Evolutionary conservation across 78 protist genomes (phyloP).

Genomic region (Parvularia atlantis): DNA sequence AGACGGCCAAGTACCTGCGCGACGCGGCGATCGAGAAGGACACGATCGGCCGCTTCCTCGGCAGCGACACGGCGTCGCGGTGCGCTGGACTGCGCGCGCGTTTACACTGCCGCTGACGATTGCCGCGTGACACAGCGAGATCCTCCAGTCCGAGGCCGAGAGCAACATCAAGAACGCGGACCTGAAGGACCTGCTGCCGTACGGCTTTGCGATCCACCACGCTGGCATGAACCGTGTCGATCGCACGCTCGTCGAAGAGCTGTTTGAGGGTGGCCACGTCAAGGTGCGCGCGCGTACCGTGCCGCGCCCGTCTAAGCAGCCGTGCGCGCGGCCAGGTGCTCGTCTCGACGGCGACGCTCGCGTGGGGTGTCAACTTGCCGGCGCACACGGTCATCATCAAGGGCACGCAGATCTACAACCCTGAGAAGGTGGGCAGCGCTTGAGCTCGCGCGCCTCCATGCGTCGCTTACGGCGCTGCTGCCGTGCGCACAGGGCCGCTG

Average conservation of each 20-base stretch:
- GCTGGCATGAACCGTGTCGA: slow-evolving; percentile 89
- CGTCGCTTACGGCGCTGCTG: too few relatives aligned
- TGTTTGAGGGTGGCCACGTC: slow-evolving; percentile 79
- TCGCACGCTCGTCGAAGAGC: slow-evolving; percentile 82
- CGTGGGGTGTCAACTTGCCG: slow-evolving; percentile 99
- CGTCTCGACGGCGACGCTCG: slow-evolving; percentile 97
- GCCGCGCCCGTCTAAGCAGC: neutral
- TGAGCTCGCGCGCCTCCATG: slow-evolving; percentile 2
- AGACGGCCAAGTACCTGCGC: slow-evolving; percentile 63
- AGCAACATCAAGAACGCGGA: slow-evolving; percentile 20
- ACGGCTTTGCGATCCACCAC: slow-evolving; percentile 96
- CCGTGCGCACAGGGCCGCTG: slow-evolving; percentile 86
- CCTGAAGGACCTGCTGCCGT: slow-evolving; percentile 82
- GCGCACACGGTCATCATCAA: slow-evolving; percentile 98
- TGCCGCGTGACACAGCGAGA: too few relatives aligned
- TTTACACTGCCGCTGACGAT: too few relatives aligned
- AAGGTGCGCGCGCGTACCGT: slow-evolving; percentile 57
- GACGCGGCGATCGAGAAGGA: slow-evolving; percentile 50
- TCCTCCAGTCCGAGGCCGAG: slow-evolving; percentile 55
- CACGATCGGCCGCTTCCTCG: slow-evolving; percentile 35
- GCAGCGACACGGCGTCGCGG: slow-evolving; percentile 33
- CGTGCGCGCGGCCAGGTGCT: neutral
- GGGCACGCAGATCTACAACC: slow-evolving; percentile 92
- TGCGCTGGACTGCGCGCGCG: too few relatives aligned
- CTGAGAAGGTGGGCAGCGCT: slow-evolving; percentile 19